A percentile compares a stretch with the other conserved stretches of the same genome.
These are phyloP conservation scores for Microsporum ferrugineum DNA, from an alignment of 2,329 filamentous ascomycete genomes.

Conservation along the genomic window DNA sequence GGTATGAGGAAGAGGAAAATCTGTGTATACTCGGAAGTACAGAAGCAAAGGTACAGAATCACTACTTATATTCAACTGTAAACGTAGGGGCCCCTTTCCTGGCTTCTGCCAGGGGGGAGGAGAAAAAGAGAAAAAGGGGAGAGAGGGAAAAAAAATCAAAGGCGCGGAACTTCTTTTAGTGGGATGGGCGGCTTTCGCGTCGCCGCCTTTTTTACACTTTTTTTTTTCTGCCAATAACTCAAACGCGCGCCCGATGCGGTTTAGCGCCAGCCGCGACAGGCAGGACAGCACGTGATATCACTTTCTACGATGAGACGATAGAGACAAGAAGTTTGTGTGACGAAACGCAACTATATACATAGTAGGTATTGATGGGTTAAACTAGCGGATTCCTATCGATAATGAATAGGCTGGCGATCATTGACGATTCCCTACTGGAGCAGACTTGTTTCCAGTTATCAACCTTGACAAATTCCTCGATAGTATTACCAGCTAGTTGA, in stretches of 20 bases:
- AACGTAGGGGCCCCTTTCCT: conserved; percentile 13
- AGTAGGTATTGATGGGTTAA: neutral
- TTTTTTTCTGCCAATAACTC: neutral
- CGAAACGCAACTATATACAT: too few relatives aligned
- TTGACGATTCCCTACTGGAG: neutral
- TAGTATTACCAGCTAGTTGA: neutral
- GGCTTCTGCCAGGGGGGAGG: conserved; percentile 10
- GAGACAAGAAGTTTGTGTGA: too few relatives aligned
- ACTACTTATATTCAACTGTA: neutral
- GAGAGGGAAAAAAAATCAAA: conserved; percentile 1
- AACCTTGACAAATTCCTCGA: neutral
- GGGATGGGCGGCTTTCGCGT: neutral
- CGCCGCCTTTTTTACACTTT: neutral
- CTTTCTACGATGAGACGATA: neutral
- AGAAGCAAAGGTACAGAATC: neutral
- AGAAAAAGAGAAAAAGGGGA: conserved; percentile 1
- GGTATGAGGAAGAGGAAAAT: neutral
- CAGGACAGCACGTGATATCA: neutral
- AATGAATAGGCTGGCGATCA: neutral
- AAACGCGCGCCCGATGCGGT: neutral
- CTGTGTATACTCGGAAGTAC: neutral
- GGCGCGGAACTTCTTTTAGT: neutral
- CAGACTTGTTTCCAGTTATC: conserved; percentile 1
- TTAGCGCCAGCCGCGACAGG: neutral
- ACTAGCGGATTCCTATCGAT: neutral